Conservation (phyloP, 306 rosid species). For the Cucumis cinereus region DNA sequence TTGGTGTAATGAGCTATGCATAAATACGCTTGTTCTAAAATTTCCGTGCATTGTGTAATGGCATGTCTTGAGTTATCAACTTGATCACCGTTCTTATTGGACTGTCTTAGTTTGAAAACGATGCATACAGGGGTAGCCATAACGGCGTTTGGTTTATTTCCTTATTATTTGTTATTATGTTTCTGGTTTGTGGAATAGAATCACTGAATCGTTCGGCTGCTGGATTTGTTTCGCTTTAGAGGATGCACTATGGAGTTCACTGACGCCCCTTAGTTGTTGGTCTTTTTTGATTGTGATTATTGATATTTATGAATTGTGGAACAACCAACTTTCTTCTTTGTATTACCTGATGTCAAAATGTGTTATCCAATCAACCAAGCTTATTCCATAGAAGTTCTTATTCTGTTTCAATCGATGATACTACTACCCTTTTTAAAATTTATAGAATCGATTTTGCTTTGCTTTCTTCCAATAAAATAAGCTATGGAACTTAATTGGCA, state of each 20-base stretch:
- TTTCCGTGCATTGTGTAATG: not conserved
- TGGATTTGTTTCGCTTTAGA: not conserved
- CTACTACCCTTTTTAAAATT: not conserved
- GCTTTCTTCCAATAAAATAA: not conserved
- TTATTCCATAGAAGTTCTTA: not conserved
- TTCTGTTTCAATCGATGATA: not conserved
- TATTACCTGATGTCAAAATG: not conserved
- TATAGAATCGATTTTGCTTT: not conserved
- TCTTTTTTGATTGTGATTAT: not conserved
- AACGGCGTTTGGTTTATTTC: not conserved
- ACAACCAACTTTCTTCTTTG: not conserved
- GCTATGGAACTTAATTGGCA: not conserved
- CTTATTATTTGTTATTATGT: no score
- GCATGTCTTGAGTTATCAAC: not conserved
- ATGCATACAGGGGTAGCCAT: not conserved
- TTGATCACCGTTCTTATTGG: not conserved
- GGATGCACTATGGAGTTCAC: not conserved
- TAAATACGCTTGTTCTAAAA: not conserved
- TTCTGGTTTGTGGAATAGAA: not conserved
- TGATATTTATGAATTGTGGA: not conserved
- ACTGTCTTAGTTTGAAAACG: not conserved
- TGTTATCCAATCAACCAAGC: not conserved
- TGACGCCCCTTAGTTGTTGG: not conserved
- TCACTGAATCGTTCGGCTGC: not conserved
- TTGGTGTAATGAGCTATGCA: not conserved